These are phyloP conservation scores for Kondoa subrosea DNA, from an alignment of 768 basidiomycete species.

Conservation along the genomic window DNA sequence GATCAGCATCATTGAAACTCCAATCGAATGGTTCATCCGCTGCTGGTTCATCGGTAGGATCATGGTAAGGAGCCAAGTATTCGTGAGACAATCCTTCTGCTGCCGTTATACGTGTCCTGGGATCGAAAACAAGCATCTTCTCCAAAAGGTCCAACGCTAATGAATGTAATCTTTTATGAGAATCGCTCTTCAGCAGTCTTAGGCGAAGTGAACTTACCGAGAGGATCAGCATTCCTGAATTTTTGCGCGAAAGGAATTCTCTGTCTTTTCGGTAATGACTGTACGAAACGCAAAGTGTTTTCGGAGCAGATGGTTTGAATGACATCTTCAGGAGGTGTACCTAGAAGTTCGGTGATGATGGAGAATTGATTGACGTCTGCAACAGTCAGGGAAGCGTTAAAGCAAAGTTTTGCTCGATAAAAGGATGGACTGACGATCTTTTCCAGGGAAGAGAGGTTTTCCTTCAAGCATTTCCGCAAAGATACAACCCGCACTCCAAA, in stretches of 20 bases:
- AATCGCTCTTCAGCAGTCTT: background rate
- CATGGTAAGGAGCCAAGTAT: constrained; percentile 94
- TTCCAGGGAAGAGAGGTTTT: constrained; percentile 95
- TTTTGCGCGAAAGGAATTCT: constrained; percentile 90
- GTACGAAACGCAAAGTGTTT: constrained; percentile 99
- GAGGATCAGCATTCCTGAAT: constrained; percentile 67
- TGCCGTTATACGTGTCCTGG: constrained; percentile 88
- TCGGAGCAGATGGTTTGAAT: constrained; percentile 96
- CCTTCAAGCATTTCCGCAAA: constrained; percentile 99
- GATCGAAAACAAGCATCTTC: constrained; percentile 98
- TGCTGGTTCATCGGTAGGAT: constrained; percentile 90
- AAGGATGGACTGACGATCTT: constrained; percentile 65
- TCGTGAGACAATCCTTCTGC: constrained; percentile 74
- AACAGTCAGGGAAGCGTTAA: background rate
- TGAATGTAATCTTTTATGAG: too few relatives aligned
- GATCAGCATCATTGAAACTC: constrained; percentile 98
- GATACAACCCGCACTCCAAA: constrained; percentile 98
- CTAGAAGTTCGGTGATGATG: constrained; percentile 93
- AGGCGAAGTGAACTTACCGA: constrained; percentile 41
- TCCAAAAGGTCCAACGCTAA: constrained; percentile 85
- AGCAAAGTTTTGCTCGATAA: background rate
- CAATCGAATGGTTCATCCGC: constrained; percentile 92
- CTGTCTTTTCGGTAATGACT: constrained; percentile 87
- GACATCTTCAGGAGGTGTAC: constrained; percentile 98
- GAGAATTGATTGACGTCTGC: constrained; percentile 98